phyloP scores from a whole-genome alignment of 2,329 filamentous ascomycete species.

The Clarireedia hainanense region DNA sequence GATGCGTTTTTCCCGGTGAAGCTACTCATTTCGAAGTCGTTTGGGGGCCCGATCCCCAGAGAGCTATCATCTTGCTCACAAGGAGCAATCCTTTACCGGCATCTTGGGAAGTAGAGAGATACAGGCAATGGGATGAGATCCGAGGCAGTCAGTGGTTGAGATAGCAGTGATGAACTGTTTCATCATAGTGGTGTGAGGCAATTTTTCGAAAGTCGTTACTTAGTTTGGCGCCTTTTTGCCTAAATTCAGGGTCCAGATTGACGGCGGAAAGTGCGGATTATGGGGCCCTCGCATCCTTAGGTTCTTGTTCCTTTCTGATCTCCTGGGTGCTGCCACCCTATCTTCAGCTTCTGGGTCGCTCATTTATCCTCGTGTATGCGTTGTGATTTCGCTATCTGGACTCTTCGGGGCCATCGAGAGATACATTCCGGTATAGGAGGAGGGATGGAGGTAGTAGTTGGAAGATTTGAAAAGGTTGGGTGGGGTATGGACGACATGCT shows the following conservation, averaged over 20 bases:
- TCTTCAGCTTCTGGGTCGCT: no score
- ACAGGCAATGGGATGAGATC: no score
- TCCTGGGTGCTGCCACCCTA: no score
- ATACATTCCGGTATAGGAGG: no score
- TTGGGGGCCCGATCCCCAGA: neutral
- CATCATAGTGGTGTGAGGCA: neutral
- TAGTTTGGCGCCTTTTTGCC: neutral
- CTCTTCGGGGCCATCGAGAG: no score
- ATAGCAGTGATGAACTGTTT: neutral
- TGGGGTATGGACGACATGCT: no score
- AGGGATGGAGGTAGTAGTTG: no score
- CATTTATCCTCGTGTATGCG: no score
- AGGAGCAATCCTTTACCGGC: neutral
- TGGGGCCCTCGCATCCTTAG: neutral
- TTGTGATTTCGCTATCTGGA: no score
- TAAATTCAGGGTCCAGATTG: neutral
- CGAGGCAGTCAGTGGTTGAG: neutral
- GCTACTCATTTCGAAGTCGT: neutral
- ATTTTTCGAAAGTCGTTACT: neutral
- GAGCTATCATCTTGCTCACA: neutral
- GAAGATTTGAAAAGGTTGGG: no score
- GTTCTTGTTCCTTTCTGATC: no score
- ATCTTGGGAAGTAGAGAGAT: neutral
- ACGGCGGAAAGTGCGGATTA: neutral
- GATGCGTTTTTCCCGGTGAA: neutral